Base-by-base conservation (phyloP, 352 stramenopile genomes). In the Phytophthora colocasiae region DNA sequence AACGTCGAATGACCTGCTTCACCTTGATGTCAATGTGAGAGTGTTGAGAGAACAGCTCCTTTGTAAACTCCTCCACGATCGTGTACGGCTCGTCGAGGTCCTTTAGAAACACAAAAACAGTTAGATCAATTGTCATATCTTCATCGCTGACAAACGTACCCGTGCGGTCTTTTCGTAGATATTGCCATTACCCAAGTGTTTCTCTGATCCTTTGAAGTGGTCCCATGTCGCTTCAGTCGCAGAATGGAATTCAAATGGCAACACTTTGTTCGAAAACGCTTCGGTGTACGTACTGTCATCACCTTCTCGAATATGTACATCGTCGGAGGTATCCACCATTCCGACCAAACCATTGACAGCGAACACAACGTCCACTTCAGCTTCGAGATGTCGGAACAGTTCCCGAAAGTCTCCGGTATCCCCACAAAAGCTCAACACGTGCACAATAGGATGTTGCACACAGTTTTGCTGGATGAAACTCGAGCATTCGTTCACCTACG, bases 41-140 rank as follows among this genome's bases (percentile, higher is more conserved):
- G 8, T 40, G 39, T 34, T 39, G 39, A 15, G 58, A 65, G 4
- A 43, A 62, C 2, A 66, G 8, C 27, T 75, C 71, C 19, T 77
- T 59, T 6, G 54, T 63, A 24, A 73, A 77, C 38, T 58, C 58
- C 43, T 79, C 63, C 26, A 77, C 51, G 24, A 73, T 48, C 14
- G 67, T 79, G 55, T 74, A 70, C 9, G 51, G 54, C 15, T 71
- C 62, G 8, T 79, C 68, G n/a, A 75, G 53, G 39, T 69, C 45
- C 70, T 78, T 26, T 6, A 72, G 4, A 56, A 50, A 2, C 38
- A 26, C 39, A 48, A 32, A 14, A 31, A 1, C 31, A 10, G 31
- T 39, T 27, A 41, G 34, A 9, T 57, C 24, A 47, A 26, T 17
- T n/a, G 8, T n/a, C 10, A 58, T 17, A 31, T 26, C 26, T 27